These are phyloP conservation scores for Ustilago hordei DNA, from an alignment of 1,284 basidiomycete species.

Conservation along the genomic window DNA sequence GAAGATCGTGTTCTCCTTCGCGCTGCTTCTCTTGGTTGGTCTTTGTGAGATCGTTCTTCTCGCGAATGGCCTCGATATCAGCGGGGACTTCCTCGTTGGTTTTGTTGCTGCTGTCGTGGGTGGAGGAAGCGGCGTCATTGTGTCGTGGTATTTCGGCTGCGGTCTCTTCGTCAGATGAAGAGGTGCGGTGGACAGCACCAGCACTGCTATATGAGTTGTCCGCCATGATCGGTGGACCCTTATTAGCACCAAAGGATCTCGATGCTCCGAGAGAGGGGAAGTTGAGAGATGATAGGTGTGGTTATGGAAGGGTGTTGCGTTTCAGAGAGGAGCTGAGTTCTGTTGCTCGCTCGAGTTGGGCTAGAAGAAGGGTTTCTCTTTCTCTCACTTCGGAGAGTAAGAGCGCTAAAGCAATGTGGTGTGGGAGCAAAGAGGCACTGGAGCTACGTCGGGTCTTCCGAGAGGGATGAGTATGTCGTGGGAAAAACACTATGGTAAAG, in stretches of 20 bases:
- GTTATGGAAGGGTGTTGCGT: neutral
- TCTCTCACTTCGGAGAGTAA: neutral
- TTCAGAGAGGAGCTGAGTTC: neutral
- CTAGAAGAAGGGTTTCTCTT: neutral
- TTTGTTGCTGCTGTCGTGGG: slow-evolving; percentile 16
- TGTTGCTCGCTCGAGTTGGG: neutral
- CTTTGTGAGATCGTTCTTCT: slow-evolving; percentile 47
- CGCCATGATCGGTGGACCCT: slow-evolving; percentile 16
- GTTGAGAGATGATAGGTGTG: neutral
- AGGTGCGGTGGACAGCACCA: slow-evolving; percentile 12
- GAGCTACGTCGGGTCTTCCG: slow-evolving; percentile 1
- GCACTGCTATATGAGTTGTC: slow-evolving; percentile 9
- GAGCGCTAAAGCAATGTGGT: slow-evolving; percentile 10
- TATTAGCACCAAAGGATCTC: slow-evolving; percentile 2
- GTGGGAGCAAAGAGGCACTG: neutral
- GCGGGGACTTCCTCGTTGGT: slow-evolving; percentile 12
- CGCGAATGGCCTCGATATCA: slow-evolving; percentile 37
- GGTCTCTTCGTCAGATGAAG: slow-evolving; percentile 35
- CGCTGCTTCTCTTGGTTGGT: slow-evolving; percentile 51
- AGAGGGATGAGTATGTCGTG: neutral
- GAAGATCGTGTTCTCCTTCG: slow-evolving; percentile 47
- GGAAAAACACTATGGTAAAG: neutral
- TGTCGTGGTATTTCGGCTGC: slow-evolving; percentile 17
- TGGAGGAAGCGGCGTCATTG: slow-evolving; percentile 6
- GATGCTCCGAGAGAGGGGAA: neutral